Evolutionary conservation across 169 alveolate genomes (phyloP), one percentile per base, ranked within the genome.

Genomic region (Toxoplasma gondii): DNA sequence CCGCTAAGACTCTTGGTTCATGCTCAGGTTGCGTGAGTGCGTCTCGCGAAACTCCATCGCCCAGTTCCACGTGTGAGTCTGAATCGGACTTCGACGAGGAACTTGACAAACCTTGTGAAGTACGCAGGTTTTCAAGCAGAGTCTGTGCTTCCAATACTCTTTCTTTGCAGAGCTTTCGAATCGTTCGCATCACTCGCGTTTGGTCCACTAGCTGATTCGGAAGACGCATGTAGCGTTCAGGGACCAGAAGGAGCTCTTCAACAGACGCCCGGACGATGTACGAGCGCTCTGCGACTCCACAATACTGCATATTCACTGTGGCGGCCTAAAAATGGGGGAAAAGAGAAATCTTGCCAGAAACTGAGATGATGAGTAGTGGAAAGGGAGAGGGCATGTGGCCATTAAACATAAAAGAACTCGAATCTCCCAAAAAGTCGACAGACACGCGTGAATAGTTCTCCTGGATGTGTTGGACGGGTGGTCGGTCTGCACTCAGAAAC

Each of bases 201-300:
- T 34, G 82, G 64, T 78, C 54, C 31, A 36, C 43, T 38, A 58
- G 67, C 67, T 36, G 90, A n/a, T 39, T 36, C 39, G 64, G 86
- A 69, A 36, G 93, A 9, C 43, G 39, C 24, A 74, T 38, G 58
- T 69, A 91, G 19, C 94, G 94, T 24, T 45, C 54, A 9, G 94
- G 94, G 38, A 88, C 88, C 5, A 91, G 94, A 31, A 91, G 90
- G 43, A 91, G 90, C 81, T 91, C 94, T 22, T 70, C 81, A 84
- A 91, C 94, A 22, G 88, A 91, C 58, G 82, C 88, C 82, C 94
- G 88, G 67, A 91, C 54, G 36, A 91, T 84, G n/a, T 88, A 84
- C 43, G 87, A 58, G 39, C 86, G 39, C 4, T 91, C 94, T 22
- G 94, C 43, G 39, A 34, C 53, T n/a, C 90, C 94, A 34, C 81